These are phyloP conservation scores for Lentinula guzmanii DNA, from an alignment of 768 basidiomycete species.

Conservation along the genomic window DNA sequence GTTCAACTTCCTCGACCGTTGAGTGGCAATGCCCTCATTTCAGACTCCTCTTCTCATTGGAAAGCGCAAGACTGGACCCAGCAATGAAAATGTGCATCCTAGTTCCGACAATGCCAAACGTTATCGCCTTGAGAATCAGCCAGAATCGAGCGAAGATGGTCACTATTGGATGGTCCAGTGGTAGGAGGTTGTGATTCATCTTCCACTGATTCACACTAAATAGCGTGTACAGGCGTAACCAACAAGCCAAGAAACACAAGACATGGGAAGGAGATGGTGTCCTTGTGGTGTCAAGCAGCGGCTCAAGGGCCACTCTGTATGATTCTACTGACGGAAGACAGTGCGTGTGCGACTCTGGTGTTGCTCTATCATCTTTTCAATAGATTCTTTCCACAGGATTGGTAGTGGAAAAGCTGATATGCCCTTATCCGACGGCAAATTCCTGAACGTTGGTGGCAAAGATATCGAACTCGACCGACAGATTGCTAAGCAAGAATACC, in stretches of 20 bases:
- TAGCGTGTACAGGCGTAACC: constrained; percentile 43
- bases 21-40: neutral
- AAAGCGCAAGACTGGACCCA: neutral
- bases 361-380: neutral
- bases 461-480: constrained; percentile 61
- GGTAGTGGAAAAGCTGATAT: constrained; percentile 41
- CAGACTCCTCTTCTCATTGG: neutral
- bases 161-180: constrained; percentile 79
- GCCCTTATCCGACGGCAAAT: constrained; percentile 32
- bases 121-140: neutral
- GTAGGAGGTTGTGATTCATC: constrained; percentile 23
- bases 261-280: constrained; percentile 85
- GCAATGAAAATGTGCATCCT: neutral
- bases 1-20: neutral
- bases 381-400: constrained; percentile 31
- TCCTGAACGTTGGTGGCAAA: constrained; percentile 39
- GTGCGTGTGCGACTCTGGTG: constrained; percentile 30
- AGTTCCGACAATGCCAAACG: neutral
- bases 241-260: constrained; percentile 78
- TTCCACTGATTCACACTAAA: neutral
- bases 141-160: constrained; percentile 13
- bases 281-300: constrained; percentile 39
- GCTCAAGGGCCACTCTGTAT: constrained; percentile 43
- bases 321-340: constrained; percentile 54
- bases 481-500: constrained; percentile 48